A percentile compares a stretch with the other conserved stretches of the same genome.
Evolutionary conservation across 2,329 filamentous ascomycete genomes (phyloP).

Genomic region (Trichophyton schoenleinii): DNA sequence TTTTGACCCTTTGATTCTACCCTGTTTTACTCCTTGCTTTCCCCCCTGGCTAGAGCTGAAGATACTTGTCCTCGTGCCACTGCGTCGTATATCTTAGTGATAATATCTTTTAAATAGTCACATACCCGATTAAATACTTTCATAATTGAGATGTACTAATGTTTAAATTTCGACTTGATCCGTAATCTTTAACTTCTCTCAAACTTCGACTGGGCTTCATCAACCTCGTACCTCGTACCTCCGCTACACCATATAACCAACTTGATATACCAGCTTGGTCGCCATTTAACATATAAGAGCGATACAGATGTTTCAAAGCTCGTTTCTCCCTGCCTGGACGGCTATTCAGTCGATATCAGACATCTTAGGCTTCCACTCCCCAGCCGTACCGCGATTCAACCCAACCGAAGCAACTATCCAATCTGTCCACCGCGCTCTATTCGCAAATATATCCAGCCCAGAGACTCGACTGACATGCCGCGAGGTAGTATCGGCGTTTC

Average conservation of each 20-base stretch:
- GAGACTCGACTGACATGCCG: conserved; percentile 35
- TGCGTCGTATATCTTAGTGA: not conserved
- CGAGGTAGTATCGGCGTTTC: conserved; percentile 42
- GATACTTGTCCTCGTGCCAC: not conserved
- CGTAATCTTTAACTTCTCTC: no score
- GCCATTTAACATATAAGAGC: not conserved
- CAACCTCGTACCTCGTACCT: not conserved
- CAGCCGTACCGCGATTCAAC: conserved; percentile 31
- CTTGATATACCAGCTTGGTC: not conserved
- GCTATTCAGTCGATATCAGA: not conserved
- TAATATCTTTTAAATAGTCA: not conserved
- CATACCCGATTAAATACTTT: not conserved
- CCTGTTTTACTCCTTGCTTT: not conserved
- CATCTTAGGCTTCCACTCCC: not conserved
- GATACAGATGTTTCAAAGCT: not conserved
- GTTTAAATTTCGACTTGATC: not conserved
- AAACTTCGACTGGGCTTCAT: not conserved
- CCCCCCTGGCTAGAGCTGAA: not conserved
- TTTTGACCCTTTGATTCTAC: no score
- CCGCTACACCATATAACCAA: no score
- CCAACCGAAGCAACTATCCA: conserved; percentile 47
- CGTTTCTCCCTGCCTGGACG: not conserved
- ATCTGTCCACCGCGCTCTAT: conserved; percentile 44
- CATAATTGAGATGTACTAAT: not conserved
- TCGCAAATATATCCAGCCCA: conserved; percentile 32